Conservation (phyloP, 768 basidiomycete species). For the Coprinopsis sp. region DNA sequence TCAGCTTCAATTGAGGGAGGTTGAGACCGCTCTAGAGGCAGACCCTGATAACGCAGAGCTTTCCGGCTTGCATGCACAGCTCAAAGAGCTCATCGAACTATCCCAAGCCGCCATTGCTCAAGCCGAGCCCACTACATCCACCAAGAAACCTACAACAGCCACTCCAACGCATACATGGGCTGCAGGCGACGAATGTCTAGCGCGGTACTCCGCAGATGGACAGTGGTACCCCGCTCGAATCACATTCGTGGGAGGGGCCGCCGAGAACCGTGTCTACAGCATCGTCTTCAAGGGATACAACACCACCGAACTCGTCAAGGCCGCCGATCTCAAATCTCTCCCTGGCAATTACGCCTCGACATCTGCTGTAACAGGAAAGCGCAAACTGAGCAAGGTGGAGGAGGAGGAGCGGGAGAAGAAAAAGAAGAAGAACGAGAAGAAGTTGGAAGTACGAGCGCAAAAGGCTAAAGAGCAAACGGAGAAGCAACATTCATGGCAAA, state of each 20-base stretch:
- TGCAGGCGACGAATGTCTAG: conserved; percentile 82
- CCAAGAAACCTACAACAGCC: conserved; percentile 45
- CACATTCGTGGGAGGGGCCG: conserved; percentile 75
- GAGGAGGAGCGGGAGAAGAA: conserved; percentile 85
- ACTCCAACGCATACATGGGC: conserved; percentile 57
- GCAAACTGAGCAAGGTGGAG: conserved; percentile 73
- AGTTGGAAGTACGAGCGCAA: conserved; percentile 72
- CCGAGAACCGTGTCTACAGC: conserved; percentile 80
- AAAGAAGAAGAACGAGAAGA: conserved; percentile 96
- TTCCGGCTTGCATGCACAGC: conserved; percentile 65
- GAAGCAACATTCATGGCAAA: conserved; percentile 89
- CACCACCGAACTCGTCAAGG: conserved; percentile 80
- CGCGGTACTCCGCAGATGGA: conserved; percentile 82
- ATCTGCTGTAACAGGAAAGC: conserved; percentile 54
- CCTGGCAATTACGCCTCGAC: conserved; percentile 51
- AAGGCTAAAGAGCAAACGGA: conserved; percentile 85
- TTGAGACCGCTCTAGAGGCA: conserved; percentile 69
- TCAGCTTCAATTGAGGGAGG: conserved; percentile 86
- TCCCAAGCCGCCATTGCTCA: conserved; percentile 69
- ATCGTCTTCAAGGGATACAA: conserved; percentile 92
- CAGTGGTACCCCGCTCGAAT: conserved; percentile 88
- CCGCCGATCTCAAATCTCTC: conserved; percentile 63
- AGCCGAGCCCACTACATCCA: conserved; percentile 46
- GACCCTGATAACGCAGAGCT: conserved; percentile 77
- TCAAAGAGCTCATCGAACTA: conserved; percentile 79